phyloP scores from a whole-genome alignment of 176 grass and related monocot genomes.

The Oryza glaberrima region DNA sequence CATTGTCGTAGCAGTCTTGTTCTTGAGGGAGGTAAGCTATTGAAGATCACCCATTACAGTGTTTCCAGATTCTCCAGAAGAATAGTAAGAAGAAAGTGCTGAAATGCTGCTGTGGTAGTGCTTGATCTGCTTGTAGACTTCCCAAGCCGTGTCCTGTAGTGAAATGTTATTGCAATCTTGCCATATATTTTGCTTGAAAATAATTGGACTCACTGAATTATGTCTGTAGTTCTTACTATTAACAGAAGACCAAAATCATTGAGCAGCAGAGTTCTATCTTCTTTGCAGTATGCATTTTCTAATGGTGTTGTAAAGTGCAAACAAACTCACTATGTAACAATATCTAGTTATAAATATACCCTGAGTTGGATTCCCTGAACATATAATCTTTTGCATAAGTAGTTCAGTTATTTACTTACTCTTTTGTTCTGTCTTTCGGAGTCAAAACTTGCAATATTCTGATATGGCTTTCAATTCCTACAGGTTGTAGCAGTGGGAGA shows the following conservation, averaged over 20 bases:
- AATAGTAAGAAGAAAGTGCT: too few species aligned
- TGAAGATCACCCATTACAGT: too few species aligned
- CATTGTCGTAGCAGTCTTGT: too few species aligned
- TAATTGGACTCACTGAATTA: neutral
- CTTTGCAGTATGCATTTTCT: neutral
- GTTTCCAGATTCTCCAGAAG: too few species aligned
- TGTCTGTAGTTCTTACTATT: neutral
- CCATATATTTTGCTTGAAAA: slow-evolving; percentile 18
- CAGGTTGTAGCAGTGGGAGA: slow-evolving; percentile 95
- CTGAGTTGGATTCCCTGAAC: neutral
- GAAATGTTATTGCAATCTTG: slow-evolving; percentile 3
- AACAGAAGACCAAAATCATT: neutral
- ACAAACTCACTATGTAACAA: neutral
- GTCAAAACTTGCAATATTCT: neutral
- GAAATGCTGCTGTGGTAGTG: too few species aligned
- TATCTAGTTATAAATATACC: neutral
- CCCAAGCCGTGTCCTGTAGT: too few species aligned
- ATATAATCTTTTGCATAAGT: neutral
- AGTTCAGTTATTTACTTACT: slow-evolving; percentile 1
- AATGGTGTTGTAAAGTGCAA: neutral
- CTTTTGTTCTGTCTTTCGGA: neutral
- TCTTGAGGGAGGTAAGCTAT: too few species aligned
- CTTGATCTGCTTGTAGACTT: too few species aligned
- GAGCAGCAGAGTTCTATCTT: neutral
- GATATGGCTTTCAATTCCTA: slow-evolving; percentile 14